Percentiles rank a stretch among this genome's conserved stretches.
phyloP scores from a whole-genome alignment of 139 green algal species.

The Marvania coccoides region DNA sequence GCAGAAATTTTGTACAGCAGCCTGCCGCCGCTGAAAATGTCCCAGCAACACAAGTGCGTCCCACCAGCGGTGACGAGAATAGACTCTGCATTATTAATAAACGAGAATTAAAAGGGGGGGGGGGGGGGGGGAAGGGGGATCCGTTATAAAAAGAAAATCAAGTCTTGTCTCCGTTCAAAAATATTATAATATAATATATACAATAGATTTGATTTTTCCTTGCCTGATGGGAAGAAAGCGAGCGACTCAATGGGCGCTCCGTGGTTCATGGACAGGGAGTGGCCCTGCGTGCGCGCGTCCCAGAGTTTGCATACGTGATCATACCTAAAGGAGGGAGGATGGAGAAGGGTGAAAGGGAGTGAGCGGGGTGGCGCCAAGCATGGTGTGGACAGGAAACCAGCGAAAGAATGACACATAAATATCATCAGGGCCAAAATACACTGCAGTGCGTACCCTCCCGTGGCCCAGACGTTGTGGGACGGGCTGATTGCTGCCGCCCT shows the following conservation, averaged over 20 bases:
- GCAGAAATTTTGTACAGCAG: conserved; percentile 64
- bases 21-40: conserved; percentile 63
- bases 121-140: too few relatives aligned
- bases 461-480: conserved; percentile 56
- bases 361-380: neutral
- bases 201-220: neutral
- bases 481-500: conserved; percentile 47
- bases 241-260: conserved; percentile 75
- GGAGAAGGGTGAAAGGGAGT: neutral
- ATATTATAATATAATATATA: too few relatives aligned
- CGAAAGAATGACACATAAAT: too few relatives aligned
- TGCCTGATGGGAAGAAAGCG: conserved; percentile 66
- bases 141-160: too few relatives aligned
- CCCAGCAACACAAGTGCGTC: conserved; percentile 75
- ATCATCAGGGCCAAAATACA: neutral
- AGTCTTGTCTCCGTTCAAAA: too few relatives aligned
- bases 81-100: conserved; percentile 32
- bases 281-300: conserved; percentile 54
- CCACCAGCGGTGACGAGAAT: conserved; percentile 68
- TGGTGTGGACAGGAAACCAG: neutral
- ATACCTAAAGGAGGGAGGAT: conserved; percentile 42
- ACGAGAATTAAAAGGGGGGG: neutral
- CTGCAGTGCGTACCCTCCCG: conserved; percentile 16
- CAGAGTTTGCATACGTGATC: conserved; percentile 81
- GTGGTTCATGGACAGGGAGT: conserved; percentile 56